Evolutionary conservation across 108 stramenopile genomes (phyloP).

Genomic region (Aurantiochytrium sp.): DNA sequence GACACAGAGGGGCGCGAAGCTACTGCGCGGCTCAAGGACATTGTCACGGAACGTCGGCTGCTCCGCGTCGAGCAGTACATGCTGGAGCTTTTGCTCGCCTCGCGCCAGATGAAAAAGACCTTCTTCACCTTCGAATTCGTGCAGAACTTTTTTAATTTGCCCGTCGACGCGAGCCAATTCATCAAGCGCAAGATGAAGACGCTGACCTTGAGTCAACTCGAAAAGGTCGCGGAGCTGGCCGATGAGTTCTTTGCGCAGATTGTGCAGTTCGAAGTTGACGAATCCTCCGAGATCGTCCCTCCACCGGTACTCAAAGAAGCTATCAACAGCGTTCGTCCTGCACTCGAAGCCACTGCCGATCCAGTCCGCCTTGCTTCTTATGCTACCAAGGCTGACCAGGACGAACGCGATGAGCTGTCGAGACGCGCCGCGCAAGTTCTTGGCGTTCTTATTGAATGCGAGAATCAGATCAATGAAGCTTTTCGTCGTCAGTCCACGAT

Average conservation of each 20-base stretch:
- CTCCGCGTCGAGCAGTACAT: neutral
- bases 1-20: neutral
- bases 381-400: neutral
- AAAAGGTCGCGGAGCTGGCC: neutral
- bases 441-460: neutral
- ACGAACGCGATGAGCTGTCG: neutral
- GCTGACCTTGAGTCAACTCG: neutral
- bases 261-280: neutral
- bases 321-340: slow-evolving; percentile 58
- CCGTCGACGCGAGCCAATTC: neutral
- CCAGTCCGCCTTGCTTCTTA: neutral
- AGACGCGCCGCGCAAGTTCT: neutral
- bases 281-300: neutral
- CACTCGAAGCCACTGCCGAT: slow-evolving; percentile 66
- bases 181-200: neutral
- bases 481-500: too few species aligned
- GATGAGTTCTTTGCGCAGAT: neutral
- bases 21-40: neutral
- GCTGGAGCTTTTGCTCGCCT: neutral
- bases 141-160: neutral
- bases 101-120: neutral
- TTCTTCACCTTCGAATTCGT: neutral
- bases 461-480: neutral
- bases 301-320: slow-evolving; percentile 24
- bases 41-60: neutral